A percentile compares a stretch with the other conserved stretches of the same genome.
These are phyloP conservation scores for Brettanomyces anomalus DNA, from an alignment of 805 yeast species.

Conservation along the genomic window DNA sequence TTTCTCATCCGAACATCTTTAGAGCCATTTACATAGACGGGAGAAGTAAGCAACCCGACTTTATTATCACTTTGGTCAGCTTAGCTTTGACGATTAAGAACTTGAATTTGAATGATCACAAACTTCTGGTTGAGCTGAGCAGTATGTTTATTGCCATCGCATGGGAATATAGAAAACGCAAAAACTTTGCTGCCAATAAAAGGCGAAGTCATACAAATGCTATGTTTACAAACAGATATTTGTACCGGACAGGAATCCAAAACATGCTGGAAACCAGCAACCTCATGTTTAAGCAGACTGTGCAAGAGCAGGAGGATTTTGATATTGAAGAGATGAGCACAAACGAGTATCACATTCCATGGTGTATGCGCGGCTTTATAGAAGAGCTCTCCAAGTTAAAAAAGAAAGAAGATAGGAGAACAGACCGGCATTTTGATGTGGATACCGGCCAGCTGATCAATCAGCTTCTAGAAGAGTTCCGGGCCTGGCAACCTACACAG, in stretches of 20 bases:
- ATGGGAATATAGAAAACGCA: constrained; percentile 29
- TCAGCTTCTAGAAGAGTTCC: constrained; percentile 48
- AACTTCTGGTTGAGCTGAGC: constrained; percentile 51
- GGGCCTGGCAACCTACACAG: constrained; percentile 73
- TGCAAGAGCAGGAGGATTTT: constrained; percentile 25
- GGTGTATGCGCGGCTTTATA: constrained; percentile 86
- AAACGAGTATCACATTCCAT: constrained; percentile 84
- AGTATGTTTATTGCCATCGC: constrained; percentile 62
- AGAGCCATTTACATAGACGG: constrained; percentile 74
- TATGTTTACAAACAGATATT: constrained; percentile 60
- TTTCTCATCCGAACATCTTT: constrained; percentile 79
- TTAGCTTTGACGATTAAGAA: constrained; percentile 18
- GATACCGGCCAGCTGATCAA: constrained; percentile 42
- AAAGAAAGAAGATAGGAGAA: constrained; percentile 23
- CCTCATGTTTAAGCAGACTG: constrained; percentile 29
- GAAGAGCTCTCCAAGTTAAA: constrained; percentile 43
- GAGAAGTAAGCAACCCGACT: constrained; percentile 26
- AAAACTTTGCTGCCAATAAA: not conserved
- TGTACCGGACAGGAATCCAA: constrained; percentile 66
- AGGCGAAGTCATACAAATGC: not conserved
- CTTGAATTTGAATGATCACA: constrained; percentile 22
- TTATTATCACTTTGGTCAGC: constrained; percentile 28
- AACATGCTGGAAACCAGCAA: constrained; percentile 72
- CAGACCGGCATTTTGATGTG: not conserved
- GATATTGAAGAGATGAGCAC: constrained; percentile 44